Evolutionary conservation across 768 basidiomycete species (phyloP).

Genomic region (Xerocomellus amylosporus): DNA sequence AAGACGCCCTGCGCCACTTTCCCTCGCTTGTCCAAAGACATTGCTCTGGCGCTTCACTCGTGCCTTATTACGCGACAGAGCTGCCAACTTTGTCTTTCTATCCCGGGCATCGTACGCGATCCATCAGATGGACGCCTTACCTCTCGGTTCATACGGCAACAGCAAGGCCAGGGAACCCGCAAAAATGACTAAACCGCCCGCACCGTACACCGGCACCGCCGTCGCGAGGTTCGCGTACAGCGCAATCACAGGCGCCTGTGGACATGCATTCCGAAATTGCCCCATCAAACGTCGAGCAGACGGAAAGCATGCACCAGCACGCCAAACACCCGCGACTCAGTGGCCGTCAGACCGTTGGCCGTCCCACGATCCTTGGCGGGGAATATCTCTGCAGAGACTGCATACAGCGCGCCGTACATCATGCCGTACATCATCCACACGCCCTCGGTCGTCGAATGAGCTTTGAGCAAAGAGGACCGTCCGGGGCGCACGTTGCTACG

Average conservation of each 20-base stretch:
- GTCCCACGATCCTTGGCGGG: constrained; percentile 73
- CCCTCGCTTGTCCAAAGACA: too few species aligned
- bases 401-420: constrained; percentile 72
- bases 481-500: constrained; percentile 49
- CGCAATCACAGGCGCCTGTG: constrained; percentile 68
- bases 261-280: too few species aligned
- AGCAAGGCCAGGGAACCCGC: constrained; percentile 59
- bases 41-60: too few species aligned
- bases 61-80: too few species aligned
- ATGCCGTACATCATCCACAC: constrained; percentile 69
- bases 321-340: constrained; percentile 62
- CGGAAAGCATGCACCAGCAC: constrained; percentile 46
- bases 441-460: neutral
- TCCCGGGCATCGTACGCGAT: too few species aligned
- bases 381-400: constrained; percentile 67
- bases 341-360: constrained; percentile 62
- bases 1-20: too few species aligned
- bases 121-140: too few species aligned
- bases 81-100: too few species aligned
- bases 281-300: too few species aligned
- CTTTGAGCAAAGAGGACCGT: neutral
- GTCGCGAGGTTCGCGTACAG: constrained; percentile 63
- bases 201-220: constrained; percentile 68
- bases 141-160: constrained; percentile 71
- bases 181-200: constrained; percentile 60